Base-by-base conservation (phyloP, 306 rosid species). In the Abrus precatorius region DNA sequence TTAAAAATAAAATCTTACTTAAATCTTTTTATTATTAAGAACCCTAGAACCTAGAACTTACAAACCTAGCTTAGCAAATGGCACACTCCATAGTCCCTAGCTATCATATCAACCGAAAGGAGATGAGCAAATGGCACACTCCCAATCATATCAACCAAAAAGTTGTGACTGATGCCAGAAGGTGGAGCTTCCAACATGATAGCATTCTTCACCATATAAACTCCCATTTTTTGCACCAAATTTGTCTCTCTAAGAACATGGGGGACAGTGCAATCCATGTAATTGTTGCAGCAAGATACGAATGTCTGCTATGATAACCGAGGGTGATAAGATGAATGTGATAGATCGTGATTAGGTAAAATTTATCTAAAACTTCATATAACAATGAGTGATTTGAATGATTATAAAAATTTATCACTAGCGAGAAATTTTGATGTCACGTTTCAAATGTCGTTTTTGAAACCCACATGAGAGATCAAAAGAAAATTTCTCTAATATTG, bases 171-270 rank as follows among this genome's bases (percentile, higher is more conserved):
- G 9, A 36, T 38, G 69, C 3, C 6, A 3, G 6, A 38, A 64
- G 49, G 70, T 64, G 50, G 33, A 64, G 70, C 14, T 64, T 64
- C 70, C 30, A 64, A 38, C 70, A n/a, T 6, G 48, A 32, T 64
- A n/a, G n/a, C 50, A 13, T 40, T 14, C 4, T 41, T 41, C 34
- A 41, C 72, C 47, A 7, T 52, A n/a, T 38, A 0, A 64, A 38
- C n/a, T 3, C 47, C 29, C 48, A 38, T 38, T 63, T 63, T 38
- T 38, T 59, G 3, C 14, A 3, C 40, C 65, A 27, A 8, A 9
- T 59, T 30, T 63, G 48, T 63, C 69, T 63, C 68, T 33, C 45
- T 6, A 2, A 1, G 50, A 64, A 64, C 70, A 64, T 40, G 70
- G 70, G 13, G 7, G 36, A 64, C 70, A 64, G 0, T 6, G 50